phyloP scores from a whole-genome alignment of 345 rosid genomes.

The Salix dunnii region DNA sequence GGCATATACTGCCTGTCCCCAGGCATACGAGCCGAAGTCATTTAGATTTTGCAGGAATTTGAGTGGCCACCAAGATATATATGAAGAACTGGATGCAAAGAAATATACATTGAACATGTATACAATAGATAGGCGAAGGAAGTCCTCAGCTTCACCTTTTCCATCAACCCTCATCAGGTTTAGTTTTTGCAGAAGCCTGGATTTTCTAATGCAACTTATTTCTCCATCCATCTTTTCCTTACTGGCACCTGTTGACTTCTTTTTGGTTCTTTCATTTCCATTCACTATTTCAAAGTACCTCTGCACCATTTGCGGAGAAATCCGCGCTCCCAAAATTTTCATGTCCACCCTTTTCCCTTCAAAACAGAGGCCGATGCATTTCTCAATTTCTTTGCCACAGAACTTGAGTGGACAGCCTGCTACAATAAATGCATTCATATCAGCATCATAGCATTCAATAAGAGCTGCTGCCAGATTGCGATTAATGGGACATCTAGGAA shows the following conservation, averaged over 20 bases:
- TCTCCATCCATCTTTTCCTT: not conserved
- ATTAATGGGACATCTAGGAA: not conserved
- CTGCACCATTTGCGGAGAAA: not conserved
- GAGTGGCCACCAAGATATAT: not conserved
- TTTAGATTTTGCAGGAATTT: not conserved
- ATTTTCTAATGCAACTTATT: not conserved
- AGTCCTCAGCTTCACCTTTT: not conserved
- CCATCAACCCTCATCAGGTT: not conserved
- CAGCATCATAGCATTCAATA: not conserved
- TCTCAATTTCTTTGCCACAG: not conserved
- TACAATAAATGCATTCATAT: not conserved
- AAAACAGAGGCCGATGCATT: not conserved
- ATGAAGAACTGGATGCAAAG: not conserved
- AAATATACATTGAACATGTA: not conserved
- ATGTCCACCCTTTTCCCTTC: not conserved
- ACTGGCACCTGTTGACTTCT: not conserved
- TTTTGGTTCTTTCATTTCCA: not conserved
- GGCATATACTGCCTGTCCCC: not conserved
- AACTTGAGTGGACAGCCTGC: not conserved
- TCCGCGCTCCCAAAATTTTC: not conserved
- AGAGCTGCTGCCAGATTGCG: not conserved
- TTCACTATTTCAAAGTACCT: not conserved
- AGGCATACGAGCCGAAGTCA: not conserved
- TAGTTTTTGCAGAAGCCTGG: not conserved
- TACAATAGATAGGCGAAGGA: not conserved